Evolutionary conservation across 2,329 filamentous ascomycete species (phyloP), one percentile per base, ranked within the genome.

Genomic region (Scytalidium sp.): DNA sequence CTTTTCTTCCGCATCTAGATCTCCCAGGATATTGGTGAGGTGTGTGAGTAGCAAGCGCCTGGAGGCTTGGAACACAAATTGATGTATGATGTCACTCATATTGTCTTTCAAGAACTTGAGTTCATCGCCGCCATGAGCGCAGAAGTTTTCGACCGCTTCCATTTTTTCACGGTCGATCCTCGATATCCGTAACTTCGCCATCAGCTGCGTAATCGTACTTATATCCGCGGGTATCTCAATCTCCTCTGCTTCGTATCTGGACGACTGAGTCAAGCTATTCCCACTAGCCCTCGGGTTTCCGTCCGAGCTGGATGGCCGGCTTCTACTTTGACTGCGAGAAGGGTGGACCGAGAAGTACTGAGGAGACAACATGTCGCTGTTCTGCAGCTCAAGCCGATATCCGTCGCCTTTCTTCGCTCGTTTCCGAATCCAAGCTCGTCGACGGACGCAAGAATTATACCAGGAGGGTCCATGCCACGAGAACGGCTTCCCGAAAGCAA

Each of bases 361-460:
- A 2, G 82, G 73, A 54, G 81, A 89, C 49, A 92, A 74, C 71
- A 85, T 79, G 59, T 90, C 83, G 15, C 32, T 1, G 81, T 79
- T 55, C 84, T 78, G 45, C 58, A 55, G 2, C 32, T 36, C 32
- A 8, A 43, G 41, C 11, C 50, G 43, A 45, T 78, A 71, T 3
- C 70, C 65, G 11, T 60, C 52, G 17, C 65, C 73, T 64, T 81
- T 81, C 69, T 87, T 89, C 46, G 87, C 78, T 27, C 94, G 79
- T 66, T 89, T 87, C 41, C 94, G 79, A 48, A 93, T 83, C 94
- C 94, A 99, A 19, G 90, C 83, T 54, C 94, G 80, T 58, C 94
- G 78, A 29, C 94, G 80, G n/a, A 97, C 94, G 64, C 93, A 99
- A 1, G 90, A 96, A 66, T 92, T 93, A 69, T 90, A 96, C 92